Base-by-base conservation (phyloP, 345 rosid genomes). In the Bruguiera sexangula region DNA sequence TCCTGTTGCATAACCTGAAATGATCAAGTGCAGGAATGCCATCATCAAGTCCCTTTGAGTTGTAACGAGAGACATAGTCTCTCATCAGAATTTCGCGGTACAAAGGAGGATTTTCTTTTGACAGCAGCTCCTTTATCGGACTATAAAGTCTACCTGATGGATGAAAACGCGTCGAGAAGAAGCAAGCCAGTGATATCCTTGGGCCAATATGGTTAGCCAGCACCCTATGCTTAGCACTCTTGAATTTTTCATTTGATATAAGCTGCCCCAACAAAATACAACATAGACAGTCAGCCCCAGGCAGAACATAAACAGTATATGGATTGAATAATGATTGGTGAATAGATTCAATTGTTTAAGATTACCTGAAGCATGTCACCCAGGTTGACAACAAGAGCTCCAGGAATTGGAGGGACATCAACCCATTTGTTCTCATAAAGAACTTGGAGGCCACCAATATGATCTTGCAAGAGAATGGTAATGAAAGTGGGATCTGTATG, bases 281-380 rank as follows among this genome's bases (percentile, higher is more conserved):
- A 43, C 16, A 43, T 3, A 43, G 50, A 43, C 10, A 9, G 10
- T 43, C 13, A 43, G 50, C 19, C 50, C 50, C 50, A 2, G 15
- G 50, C 50, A 43, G 50, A 43, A 43, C 50, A 43, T 13, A 43
- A 43, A 3, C 16, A 43, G 50, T 43, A 15, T 15, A 13, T 2
- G 50, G 50, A 11, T 43, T 43, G 50, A 43, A 43, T 0, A 15
- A 43, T 43, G 50, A 43, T 43, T 43, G 50, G 46, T 43, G 8
- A 2, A 11, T 8, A 2, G 2, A 54, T 20, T 15, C 50, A 15
- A 43, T 13, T 13, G 18, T 43, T 43, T 13, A 43, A 3, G 50
- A 43, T 29, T 60, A 34, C 78, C 82, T 78, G 78, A 3, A 67
- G 52, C 53, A 78, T 26, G 56, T 78, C 76, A 4, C 76, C 73